Conservation (phyloP, 768 basidiomycete genomes). For the Leccinum imitatum region DNA sequence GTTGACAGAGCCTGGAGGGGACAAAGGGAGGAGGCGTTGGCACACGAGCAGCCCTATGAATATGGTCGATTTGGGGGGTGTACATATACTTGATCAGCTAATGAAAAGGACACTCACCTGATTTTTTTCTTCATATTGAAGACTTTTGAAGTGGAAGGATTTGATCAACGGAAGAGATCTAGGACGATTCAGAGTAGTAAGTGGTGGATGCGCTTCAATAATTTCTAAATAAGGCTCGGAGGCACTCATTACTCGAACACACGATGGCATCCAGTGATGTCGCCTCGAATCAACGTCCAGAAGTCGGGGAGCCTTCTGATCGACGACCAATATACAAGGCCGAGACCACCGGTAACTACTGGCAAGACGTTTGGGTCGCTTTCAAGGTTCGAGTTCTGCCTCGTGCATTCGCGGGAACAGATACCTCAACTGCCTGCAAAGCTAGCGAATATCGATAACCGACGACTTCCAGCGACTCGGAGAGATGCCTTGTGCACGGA, state of each 20-base stretch:
- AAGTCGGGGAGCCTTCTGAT: conserved; percentile 9
- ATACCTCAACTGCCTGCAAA: conserved; percentile 26
- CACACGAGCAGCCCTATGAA: no score
- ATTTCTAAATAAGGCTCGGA: no score
- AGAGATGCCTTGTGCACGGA: conserved; percentile 76
- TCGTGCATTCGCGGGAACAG: background rate
- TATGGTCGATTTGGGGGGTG: no score
- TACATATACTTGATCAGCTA: no score
- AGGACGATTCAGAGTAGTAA: no score
- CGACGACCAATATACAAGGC: conserved; percentile 29
- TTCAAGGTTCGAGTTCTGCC: conserved; percentile 28
- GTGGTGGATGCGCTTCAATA: no score
- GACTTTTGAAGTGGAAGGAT: no score
- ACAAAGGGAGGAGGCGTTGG: no score
- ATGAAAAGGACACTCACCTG: no score
- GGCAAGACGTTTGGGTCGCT: conserved; percentile 31
- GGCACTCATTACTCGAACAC: background rate
- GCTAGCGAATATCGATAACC: conserved; percentile 45
- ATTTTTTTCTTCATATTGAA: no score
- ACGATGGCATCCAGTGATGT: conserved; percentile 12
- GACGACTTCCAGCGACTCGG: conserved; percentile 61
- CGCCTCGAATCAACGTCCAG: conserved; percentile 3
- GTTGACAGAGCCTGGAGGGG: no score
- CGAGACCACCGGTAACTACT: conserved; percentile 33
- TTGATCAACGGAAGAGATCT: no score